These are phyloP conservation scores for Blastosporella zonata DNA, from an alignment of 1,284 basidiomycete genomes.

Conservation along the genomic window DNA sequence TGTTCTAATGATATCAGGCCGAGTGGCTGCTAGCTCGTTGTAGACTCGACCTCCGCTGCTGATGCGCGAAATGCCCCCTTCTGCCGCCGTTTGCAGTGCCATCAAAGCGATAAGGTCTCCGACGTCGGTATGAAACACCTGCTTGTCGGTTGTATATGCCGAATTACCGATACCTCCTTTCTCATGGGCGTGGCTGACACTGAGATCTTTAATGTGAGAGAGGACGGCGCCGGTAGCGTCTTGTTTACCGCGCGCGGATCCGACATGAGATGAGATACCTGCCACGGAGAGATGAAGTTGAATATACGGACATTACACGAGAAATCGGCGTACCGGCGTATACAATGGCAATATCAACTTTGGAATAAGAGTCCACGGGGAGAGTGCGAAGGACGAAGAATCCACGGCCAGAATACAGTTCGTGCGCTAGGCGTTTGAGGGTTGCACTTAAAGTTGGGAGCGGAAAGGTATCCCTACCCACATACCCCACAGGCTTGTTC, in stretches of 20 bases:
- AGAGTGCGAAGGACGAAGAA: slow-evolving; percentile 40
- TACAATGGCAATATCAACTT: slow-evolving; percentile 32
- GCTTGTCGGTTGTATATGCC: slow-evolving; percentile 46
- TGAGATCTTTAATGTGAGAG: slow-evolving; percentile 47
- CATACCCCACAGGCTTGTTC: slow-evolving; percentile 28
- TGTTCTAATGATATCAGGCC: slow-evolving; percentile 41
- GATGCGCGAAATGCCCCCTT: slow-evolving; percentile 43
- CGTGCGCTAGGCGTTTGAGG: slow-evolving; percentile 26
- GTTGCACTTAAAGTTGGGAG: slow-evolving; percentile 31
- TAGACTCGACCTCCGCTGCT: slow-evolving; percentile 42
- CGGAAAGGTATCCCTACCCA: slow-evolving; percentile 33
- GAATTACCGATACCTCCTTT: slow-evolving; percentile 39
- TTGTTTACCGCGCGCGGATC: slow-evolving; percentile 38
- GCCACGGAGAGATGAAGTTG: background rate
- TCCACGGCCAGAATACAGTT: slow-evolving; percentile 37
- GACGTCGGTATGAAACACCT: slow-evolving; percentile 47
- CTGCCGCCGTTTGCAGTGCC: slow-evolving; percentile 37
- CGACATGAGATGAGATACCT: slow-evolving; percentile 44
- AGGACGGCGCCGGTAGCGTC: slow-evolving; percentile 40
- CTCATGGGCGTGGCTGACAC: slow-evolving; percentile 34
- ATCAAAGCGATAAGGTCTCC: slow-evolving; percentile 43
- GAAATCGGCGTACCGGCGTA: slow-evolving; percentile 26
- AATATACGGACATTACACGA: background rate
- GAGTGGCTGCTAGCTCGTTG: slow-evolving; percentile 42
- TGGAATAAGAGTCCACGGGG: slow-evolving; percentile 34